Evolutionary conservation across 208 protist genomes (phyloP).

Genomic region (Trypanosoma cruzi): DNA sequence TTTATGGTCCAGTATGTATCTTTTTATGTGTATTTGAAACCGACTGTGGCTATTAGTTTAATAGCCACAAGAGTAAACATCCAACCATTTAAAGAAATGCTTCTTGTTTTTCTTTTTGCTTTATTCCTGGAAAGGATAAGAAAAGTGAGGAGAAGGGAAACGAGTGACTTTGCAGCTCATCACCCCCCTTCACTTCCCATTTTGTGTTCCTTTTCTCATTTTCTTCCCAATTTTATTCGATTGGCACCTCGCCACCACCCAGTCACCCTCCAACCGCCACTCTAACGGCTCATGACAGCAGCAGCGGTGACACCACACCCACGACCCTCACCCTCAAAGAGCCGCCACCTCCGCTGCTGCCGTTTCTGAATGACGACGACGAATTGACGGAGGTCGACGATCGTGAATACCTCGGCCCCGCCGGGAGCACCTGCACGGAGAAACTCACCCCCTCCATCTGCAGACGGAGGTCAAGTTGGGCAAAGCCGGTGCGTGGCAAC

Average conservation of each 20-base stretch:
- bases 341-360: constrained; percentile 2
- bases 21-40: constrained; percentile 7
- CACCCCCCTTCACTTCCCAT: constrained; percentile 9
- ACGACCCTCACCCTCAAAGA: constrained; percentile 41
- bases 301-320: constrained; percentile 38
- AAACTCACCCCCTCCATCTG: constrained; percentile 68
- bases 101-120: constrained; percentile 11
- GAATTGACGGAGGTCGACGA: no score
- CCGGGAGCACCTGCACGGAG: constrained; percentile 26
- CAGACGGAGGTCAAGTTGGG: constrained; percentile 34
- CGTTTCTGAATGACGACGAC: no score
- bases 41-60: no score
- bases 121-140: no score
- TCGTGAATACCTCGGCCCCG: no score
- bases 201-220: constrained; percentile 14
- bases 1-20: no score
- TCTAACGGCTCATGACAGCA: not conserved
- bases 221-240: not conserved
- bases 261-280: no score
- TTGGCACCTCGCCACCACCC: not conserved
- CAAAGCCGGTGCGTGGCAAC: no score
- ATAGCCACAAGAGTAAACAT: constrained; percentile 1
- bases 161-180: constrained; percentile 19
- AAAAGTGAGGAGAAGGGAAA: no score
- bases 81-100: constrained; percentile 21